Evolutionary conservation across 345 rosid species (phyloP), one percentile per base, ranked within the genome.

Genomic region (Cardiospermum halicacabum): DNA sequence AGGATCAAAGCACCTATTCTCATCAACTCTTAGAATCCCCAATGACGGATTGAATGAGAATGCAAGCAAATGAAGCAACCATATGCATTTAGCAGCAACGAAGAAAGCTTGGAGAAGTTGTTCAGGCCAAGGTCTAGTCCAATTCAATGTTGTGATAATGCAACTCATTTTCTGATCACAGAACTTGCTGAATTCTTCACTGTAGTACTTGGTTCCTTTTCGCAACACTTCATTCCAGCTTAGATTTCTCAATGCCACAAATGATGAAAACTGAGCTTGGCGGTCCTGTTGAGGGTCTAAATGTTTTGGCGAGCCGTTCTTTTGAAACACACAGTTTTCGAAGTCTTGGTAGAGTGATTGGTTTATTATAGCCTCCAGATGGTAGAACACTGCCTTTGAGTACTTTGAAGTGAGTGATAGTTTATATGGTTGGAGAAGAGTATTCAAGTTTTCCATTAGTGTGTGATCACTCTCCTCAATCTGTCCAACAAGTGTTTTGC

Each of bases 141-240:
- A 94, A 26, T 75, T 87, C 76, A 91, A 7, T 31, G 86, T 82
- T 22, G 96, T 76, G 51, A 94, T 85, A 53, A 94, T 82, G 72
- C 86, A 67, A 75, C 86, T 91, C 99, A 94, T 94, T 73, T 89
- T 94, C 78, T 94, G 96, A 68, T 94, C 99, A 47, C 99, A 94
- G 63, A 91, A 94, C 78, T 81, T 87, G 65, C 99, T 94, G 53
- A 94, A 91, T 69, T 94, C 99, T 36, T 94, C 97, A 25, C 96
- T 91, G 76, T 94, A 89, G 62, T 70, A 91, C 43, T 91, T 94
- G 16, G 99, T 94, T 65, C 99, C 99, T 62, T 94, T 89, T 59
- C 86, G 79, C 27, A 87, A 57, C 25, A 94, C 99, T 74, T 94
- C 95, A 58, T 89, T 91, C 99, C 97, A 94, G 75, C 96, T 94